A percentile compares a stretch with the other conserved stretches of the same genome.
phyloP scores from a whole-genome alignment of 768 basidiomycete species.

The Boletus sp. region DNA sequence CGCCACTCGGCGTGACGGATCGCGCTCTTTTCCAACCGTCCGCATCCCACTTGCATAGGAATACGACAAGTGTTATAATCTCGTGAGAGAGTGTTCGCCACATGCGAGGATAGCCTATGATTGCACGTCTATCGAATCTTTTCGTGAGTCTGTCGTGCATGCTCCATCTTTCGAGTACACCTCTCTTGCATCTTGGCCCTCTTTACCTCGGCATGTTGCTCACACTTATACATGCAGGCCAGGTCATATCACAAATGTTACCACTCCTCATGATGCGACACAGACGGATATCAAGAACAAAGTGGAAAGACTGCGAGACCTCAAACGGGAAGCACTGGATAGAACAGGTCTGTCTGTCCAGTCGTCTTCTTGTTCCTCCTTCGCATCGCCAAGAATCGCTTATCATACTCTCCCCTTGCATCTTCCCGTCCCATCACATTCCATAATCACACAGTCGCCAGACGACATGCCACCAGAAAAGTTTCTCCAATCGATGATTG shows the following conservation, averaged over 20 bases:
- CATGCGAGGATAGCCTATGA: slow-evolving; percentile 54
- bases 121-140: slow-evolving; percentile 58
- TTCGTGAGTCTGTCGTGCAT: slow-evolving; percentile 48
- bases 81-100: slow-evolving; percentile 59
- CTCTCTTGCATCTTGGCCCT: neutral
- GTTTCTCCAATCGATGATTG: slow-evolving; percentile 72
- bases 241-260: slow-evolving; percentile 69
- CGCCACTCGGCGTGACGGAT: slow-evolving; percentile 3
- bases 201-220: neutral
- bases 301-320: slow-evolving; percentile 67
- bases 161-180: neutral
- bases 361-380: neutral
- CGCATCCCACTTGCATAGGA: slow-evolving; percentile 45
- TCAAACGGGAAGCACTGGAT: slow-evolving; percentile 77
- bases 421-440: neutral
- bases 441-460: slow-evolving; percentile 37
- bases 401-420: neutral
- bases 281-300: slow-evolving; percentile 69
- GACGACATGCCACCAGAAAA: slow-evolving; percentile 64
- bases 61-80: slow-evolving; percentile 64
- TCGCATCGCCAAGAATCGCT: slow-evolving; percentile 2
- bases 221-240: slow-evolving; percentile 41
- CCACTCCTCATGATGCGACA: slow-evolving; percentile 87
- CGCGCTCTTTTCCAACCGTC: neutral
- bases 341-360: slow-evolving; percentile 57